These are phyloP conservation scores for Venturia oleaginea DNA, from an alignment of 2,329 filamentous ascomycete genomes.

Conservation along the genomic window DNA sequence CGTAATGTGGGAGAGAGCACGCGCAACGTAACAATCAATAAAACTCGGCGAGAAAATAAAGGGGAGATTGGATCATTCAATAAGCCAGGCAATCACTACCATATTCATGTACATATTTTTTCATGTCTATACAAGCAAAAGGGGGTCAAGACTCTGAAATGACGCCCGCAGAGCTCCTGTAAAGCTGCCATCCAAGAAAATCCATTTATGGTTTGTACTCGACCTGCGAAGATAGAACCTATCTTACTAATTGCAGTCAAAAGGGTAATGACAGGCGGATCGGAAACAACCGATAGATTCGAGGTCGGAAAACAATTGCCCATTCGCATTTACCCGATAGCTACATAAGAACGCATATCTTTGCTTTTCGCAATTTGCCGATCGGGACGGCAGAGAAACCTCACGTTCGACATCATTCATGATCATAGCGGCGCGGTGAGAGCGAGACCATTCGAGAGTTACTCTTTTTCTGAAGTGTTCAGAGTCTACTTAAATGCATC, in stretches of 20 bases:
- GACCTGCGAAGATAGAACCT: too few species aligned
- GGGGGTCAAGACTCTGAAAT: background rate
- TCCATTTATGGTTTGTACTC: too few species aligned
- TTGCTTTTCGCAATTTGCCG: background rate
- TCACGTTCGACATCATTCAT: too few species aligned
- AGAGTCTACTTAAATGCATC: background rate
- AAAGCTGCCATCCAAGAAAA: background rate
- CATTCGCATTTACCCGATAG: background rate
- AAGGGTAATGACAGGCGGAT: too few species aligned
- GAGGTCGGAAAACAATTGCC: background rate
- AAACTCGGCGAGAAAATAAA: background rate
- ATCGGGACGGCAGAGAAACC: too few species aligned
- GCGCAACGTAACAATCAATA: background rate
- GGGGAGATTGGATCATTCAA: background rate
- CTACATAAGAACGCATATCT: background rate
- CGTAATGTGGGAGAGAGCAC: too few species aligned
- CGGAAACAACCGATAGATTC: background rate
- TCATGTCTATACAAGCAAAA: background rate
- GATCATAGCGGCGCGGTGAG: too few species aligned
- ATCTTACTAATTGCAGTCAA: too few species aligned
- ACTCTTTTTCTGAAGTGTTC: background rate
- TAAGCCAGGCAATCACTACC: background rate
- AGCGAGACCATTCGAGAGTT: too few species aligned
- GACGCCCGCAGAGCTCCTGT: background rate
- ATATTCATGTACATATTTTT: background rate